A percentile compares a stretch with the other conserved stretches of the same genome.
Conservation (phyloP, 2,329 filamentous ascomycete species). For the Stenocarpella maydis region DNA sequence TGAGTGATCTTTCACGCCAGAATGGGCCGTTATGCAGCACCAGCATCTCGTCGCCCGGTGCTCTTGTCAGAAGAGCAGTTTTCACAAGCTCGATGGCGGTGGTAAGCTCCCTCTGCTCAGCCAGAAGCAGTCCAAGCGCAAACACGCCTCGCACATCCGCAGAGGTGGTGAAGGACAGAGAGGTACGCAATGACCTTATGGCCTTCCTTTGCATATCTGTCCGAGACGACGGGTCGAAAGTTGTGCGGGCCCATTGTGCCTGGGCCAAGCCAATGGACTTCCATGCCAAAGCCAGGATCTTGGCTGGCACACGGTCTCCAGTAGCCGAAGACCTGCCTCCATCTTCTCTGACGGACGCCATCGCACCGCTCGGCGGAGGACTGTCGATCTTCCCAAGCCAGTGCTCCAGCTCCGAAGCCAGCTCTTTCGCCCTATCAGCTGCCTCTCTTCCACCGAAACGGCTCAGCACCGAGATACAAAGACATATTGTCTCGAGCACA, state of each 20-base stretch:
- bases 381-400: constrained; percentile 72
- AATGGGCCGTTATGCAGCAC: constrained; percentile 57
- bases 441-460: constrained; percentile 79
- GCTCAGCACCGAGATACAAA: constrained; percentile 82
- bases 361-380: constrained; percentile 40
- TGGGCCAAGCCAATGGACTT: constrained; percentile 86
- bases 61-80: constrained; percentile 72
- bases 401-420: constrained; percentile 76
- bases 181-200: constrained; percentile 76
- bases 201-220: constrained; percentile 80
- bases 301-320: constrained; percentile 58
- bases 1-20: constrained; percentile 70
- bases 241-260: constrained; percentile 86
- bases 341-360: constrained; percentile 37
- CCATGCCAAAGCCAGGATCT: constrained; percentile 75
- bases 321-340: constrained; percentile 35
- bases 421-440: constrained; percentile 78
- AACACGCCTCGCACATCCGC: constrained; percentile 81
- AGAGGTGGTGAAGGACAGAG: constrained; percentile 70
- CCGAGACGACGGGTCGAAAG: constrained; percentile 76
- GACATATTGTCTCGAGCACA: constrained; percentile 79
- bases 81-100: constrained; percentile 85
- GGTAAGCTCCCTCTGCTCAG: constrained; percentile 83
- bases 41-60: constrained; percentile 54
- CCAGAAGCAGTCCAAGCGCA: constrained; percentile 82